phyloP scores from a whole-genome alignment of 2,329 filamentous ascomycete genomes.

The Neophaeococcomyces mojaviensis region DNA sequence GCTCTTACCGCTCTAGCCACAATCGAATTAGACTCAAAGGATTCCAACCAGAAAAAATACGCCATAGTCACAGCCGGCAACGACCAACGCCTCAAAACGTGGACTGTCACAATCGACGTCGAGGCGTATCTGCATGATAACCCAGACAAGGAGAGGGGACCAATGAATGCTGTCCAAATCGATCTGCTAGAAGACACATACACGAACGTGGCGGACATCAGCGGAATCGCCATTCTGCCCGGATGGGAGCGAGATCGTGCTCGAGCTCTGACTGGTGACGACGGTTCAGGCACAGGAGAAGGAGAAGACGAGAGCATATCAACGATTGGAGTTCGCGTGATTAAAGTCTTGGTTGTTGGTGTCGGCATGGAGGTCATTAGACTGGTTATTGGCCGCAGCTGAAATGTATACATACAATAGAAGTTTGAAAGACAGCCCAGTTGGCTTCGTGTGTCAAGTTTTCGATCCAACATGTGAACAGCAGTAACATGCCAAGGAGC shows the following conservation, averaged over 20 bases:
- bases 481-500: too few relatives aligned
- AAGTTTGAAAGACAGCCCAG: too few relatives aligned
- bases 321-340: background rate
- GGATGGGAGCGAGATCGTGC: background rate
- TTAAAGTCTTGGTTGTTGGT: constrained; percentile 16
- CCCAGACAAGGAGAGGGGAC: background rate
- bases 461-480: too few relatives aligned
- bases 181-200: constrained; percentile 12
- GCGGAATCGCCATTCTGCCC: constrained; percentile 15
- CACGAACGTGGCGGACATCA: constrained; percentile 22
- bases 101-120: constrained; percentile 30
- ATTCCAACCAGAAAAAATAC: constrained; percentile 13
- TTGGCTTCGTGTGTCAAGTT: too few relatives aligned
- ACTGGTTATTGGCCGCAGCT: too few relatives aligned
- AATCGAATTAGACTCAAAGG: constrained; percentile 13
- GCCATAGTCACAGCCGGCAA: constrained; percentile 35
- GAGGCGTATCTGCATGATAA: background rate
- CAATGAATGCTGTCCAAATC: constrained; percentile 13
- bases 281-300: background rate
- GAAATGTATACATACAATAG: too few relatives aligned
- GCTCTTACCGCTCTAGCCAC: constrained; percentile 36
- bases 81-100: constrained; percentile 41
- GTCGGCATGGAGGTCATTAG: constrained; percentile 18
- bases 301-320: too few relatives aligned
- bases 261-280: background rate